These are phyloP conservation scores for Trichophyton simii DNA, from an alignment of 2,329 filamentous ascomycete genomes.

Conservation along the genomic window DNA sequence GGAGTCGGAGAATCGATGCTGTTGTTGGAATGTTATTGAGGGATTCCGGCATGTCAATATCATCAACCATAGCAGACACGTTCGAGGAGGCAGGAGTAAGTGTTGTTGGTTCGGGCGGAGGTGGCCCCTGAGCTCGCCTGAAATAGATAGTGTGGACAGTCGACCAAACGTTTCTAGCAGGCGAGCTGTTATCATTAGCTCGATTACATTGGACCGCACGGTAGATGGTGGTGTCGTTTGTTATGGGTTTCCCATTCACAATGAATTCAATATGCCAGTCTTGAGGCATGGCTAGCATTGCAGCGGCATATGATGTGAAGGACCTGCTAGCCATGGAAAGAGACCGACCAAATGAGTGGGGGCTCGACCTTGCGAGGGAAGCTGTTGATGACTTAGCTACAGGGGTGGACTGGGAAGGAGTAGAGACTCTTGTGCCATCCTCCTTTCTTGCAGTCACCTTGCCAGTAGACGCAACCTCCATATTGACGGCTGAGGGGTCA, in stretches of 20 bases:
- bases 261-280: conserved; percentile 98
- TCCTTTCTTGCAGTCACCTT: conserved; percentile 86
- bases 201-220: conserved; percentile 72
- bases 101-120: conserved; percentile 57
- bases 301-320: conserved; percentile 67
- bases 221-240: conserved; percentile 91
- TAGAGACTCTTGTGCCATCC: conserved; percentile 75
- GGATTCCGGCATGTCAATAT: conserved; percentile 59
- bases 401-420: conserved; percentile 53
- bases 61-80: conserved; percentile 37
- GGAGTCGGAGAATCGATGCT: conserved; percentile 70
- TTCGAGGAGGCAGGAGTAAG: conserved; percentile 43
- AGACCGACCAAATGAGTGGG: conserved; percentile 37
- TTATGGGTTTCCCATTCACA: conserved; percentile 67
- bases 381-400: conserved; percentile 31
- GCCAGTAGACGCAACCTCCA: conserved; percentile 75
- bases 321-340: conserved; percentile 33
- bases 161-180: conserved; percentile 74
- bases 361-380: conserved; percentile 38
- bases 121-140: conserved; percentile 69
- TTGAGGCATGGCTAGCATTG: conserved; percentile 65
- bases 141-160: conserved; percentile 85
- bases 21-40: conserved; percentile 73
- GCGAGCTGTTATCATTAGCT: conserved; percentile 49
- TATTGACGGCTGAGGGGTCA: conserved; percentile 76